Conservation (phyloP, 208 protist species). For the Endotrypanum monterogeii region DNA sequence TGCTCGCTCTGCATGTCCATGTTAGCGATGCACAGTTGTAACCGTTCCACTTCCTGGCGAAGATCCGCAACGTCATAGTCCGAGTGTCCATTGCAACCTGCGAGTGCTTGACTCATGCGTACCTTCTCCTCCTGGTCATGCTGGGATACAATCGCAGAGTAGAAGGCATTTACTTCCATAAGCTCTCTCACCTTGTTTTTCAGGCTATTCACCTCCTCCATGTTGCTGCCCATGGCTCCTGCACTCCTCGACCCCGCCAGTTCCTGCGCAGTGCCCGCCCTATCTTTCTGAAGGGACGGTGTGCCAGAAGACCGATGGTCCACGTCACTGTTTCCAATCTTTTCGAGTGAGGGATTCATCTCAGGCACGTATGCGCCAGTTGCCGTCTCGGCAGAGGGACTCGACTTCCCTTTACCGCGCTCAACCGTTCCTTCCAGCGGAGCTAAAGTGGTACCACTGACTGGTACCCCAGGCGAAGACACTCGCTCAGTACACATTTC, state of each 20-base stretch:
- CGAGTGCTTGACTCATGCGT: conserved; percentile 21
- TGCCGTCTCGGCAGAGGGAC: conserved; percentile 8
- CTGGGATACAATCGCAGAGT: conserved; percentile 76
- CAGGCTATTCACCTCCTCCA: conserved; percentile 58
- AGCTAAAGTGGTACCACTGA: neutral
- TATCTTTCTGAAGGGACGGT: conserved; percentile 9
- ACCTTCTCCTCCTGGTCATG: conserved; percentile 65
- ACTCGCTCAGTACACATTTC: conserved; percentile 27
- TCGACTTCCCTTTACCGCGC: conserved; percentile 1
- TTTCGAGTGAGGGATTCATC: neutral
- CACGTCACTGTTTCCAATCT: conserved; percentile 1
- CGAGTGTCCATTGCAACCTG: neutral
- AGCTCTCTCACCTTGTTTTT: conserved; percentile 73
- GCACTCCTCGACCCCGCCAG: conserved; percentile 22
- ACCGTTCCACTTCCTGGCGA: conserved; percentile 24
- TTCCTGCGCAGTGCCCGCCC: neutral
- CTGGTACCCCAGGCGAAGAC: neutral
- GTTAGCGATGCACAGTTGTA: conserved; percentile 35
- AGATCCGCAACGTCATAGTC: conserved; percentile 23
- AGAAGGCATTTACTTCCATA: conserved; percentile 80
- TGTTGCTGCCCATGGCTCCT: conserved; percentile 39
- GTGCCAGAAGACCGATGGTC: conserved; percentile 10
- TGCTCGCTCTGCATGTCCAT: conserved; percentile 44
- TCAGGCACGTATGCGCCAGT: conserved; percentile 5
- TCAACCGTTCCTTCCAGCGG: conserved; percentile 7